Percentiles rank a stretch among this genome's conserved stretches.
Conservation (phyloP, 1,139 yeast species). For the Geotrichum cucujoidarum region DNA sequence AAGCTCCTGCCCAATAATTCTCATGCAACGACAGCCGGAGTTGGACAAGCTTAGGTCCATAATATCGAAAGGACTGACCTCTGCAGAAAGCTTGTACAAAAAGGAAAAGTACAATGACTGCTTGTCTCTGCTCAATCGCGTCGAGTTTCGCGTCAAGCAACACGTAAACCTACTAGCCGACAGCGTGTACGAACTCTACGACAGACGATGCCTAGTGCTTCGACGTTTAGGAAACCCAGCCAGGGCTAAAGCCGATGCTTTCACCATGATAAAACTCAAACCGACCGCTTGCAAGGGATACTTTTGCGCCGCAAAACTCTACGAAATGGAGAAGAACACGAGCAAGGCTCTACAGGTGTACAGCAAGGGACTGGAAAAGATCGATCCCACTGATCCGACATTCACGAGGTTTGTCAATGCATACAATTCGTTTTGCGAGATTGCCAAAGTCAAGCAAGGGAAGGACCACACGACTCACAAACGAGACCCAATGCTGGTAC, state of each 20-base stretch:
- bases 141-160: conserved; percentile 4
- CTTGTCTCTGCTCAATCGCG: not conserved
- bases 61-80: not conserved
- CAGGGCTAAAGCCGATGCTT: conserved; percentile 10
- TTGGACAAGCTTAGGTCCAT: not conserved
- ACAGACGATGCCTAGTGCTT: conserved; percentile 12
- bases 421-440: not conserved
- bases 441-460: not conserved
- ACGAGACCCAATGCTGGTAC: conserved; percentile 4
- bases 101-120: conserved; percentile 5
- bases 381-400: not conserved
- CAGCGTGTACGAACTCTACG: conserved; percentile 3
- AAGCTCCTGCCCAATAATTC: no score
- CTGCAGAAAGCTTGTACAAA: conserved; percentile 7
- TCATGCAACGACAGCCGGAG: not conserved
- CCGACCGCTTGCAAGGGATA: conserved; percentile 12
- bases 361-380: conserved; percentile 4
- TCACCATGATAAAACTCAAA: conserved; percentile 3
- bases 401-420: conserved; percentile 4
- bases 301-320: conserved; percentile 13
- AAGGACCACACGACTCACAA: not conserved
- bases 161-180: not conserved
- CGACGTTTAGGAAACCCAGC: not conserved
- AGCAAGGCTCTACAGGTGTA: conserved; percentile 7
- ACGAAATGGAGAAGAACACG: conserved; percentile 11